phyloP scores from a whole-genome alignment of 805 yeast genomes.

The Hanseniaspora occidentalis region DNA sequence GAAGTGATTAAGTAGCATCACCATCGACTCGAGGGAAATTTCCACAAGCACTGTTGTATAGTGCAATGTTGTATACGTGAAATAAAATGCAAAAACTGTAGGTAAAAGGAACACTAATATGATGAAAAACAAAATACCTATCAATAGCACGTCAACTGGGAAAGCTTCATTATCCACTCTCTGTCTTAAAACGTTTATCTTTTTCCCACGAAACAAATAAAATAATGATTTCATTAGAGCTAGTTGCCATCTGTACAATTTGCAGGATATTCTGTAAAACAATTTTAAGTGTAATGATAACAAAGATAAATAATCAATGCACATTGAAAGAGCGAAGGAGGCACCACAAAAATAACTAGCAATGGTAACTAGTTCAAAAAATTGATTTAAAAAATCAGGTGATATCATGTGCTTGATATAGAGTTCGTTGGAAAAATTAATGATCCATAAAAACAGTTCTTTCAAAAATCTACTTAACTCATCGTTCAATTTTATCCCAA shows the following conservation, averaged over 20 bases:
- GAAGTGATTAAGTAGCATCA: conserved; percentile 64
- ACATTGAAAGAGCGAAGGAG: conserved; percentile 53
- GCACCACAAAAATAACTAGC: conserved; percentile 43
- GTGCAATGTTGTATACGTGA: conserved; percentile 53
- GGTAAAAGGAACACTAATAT: conserved; percentile 70
- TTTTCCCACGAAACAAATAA: conserved; percentile 80
- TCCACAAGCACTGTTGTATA: conserved; percentile 35
- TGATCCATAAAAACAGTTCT: conserved; percentile 75
- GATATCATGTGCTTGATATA: conserved; percentile 16
- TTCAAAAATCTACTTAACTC: conserved; percentile 81
- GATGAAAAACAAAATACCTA: conserved; percentile 84
- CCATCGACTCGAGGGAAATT: conserved; percentile 42
- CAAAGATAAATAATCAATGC: conserved; percentile 51
- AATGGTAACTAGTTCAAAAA: conserved; percentile 18
- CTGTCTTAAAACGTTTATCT: conserved; percentile 68
- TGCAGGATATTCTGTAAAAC: conserved; percentile 69
- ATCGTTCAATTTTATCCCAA: conserved; percentile 82
- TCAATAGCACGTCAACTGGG: conserved; percentile 71
- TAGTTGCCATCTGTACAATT: conserved; percentile 66
- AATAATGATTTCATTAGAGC: conserved; percentile 58
- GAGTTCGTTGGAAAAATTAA: conserved; percentile 45
- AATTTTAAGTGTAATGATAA: conserved; percentile 61
- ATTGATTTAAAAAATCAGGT: conserved; percentile 18
- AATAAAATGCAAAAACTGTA: conserved; percentile 75
- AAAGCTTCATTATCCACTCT: conserved; percentile 80